Base-by-base conservation (phyloP, 2,329 filamentous ascomycete species). In the Lachnellula willkommii region DNA sequence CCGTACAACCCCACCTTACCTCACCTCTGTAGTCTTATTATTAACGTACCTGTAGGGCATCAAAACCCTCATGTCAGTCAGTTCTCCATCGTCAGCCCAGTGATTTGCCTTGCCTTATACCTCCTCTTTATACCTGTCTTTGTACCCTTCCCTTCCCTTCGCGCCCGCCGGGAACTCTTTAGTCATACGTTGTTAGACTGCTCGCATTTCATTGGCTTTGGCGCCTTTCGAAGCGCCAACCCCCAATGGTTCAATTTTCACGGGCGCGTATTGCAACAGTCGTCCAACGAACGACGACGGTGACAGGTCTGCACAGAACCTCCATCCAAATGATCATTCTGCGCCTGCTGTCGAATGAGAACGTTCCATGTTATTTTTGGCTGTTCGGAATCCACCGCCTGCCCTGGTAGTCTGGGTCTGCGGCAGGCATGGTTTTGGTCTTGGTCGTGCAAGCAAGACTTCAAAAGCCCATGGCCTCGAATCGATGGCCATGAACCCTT, bases 341-440 rank as follows among this genome's bases (percentile, higher is more conserved):
- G 63, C 61, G 57, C 64, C 57, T 65, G 63, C 57, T 22, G 50
- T 61, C 67, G 65, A 67, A 68, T 69, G 54, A 63, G 54, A 59
- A 20, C 40, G 36, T n/a, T 26, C 47, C 28, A 28, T 55, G 49
- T 60, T 60, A 60, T 63, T 62, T 55, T 62, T 53, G 60, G 52
- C 28, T 55, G 51, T 40, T 51, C 24, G 22, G n/a, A 40, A 48
- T 50, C 57, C 56, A 54, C 54, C 8, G 15, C 17, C 15, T 24
- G 55, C 53, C 14, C 28, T 32, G 28, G 28, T 32, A 32, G 28
- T 32, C 28, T 32, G 32, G 53, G 53, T 57, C 32, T 49, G 54
- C 17, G 36, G 47, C 48, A 24, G 22, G 11, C 42, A 45, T 45
- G 17, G 42, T 22, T 22, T 20, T 28, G 47, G 20, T 22, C 46